Evolutionary conservation across 495 filamentous ascomycete genomes (phyloP).

Genomic region (Melanomma pulvis-pyrius): DNA sequence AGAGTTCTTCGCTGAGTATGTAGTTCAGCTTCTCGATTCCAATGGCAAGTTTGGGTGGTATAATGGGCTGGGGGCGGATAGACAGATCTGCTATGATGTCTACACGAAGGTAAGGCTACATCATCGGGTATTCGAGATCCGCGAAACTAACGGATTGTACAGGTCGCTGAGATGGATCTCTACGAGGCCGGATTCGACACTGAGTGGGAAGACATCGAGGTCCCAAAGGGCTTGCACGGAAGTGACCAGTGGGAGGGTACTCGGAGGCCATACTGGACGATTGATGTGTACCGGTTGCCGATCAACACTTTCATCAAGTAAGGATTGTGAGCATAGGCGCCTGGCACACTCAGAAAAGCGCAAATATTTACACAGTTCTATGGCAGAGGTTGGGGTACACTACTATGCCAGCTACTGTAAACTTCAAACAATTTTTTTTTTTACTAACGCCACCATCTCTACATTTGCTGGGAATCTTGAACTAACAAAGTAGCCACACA

Average conservation of each 20-base stretch:
- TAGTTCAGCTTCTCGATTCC: slow-evolving; percentile 69
- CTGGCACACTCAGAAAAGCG: background rate
- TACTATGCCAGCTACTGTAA: too few species aligned
- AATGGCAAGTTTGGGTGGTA: slow-evolving; percentile 86
- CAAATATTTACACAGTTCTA: too few species aligned
- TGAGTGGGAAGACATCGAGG: slow-evolving; percentile 76
- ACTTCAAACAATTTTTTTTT: too few species aligned
- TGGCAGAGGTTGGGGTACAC: too few species aligned
- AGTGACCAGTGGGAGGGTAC: slow-evolving; percentile 81
- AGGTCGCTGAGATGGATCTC: slow-evolving; percentile 85
- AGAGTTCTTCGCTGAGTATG: slow-evolving; percentile 78
- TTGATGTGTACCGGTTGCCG: slow-evolving; percentile 74
- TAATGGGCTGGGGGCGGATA: slow-evolving; percentile 91
- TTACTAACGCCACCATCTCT: too few species aligned
- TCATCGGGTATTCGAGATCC: background rate
- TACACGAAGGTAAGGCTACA: slow-evolving; percentile 67
- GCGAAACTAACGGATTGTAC: background rate
- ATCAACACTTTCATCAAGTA: slow-evolving; percentile 38
- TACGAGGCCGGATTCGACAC: slow-evolving; percentile 90
- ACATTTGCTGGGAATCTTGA: too few species aligned
- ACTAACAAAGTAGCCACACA: too few species aligned
- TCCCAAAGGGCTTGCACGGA: slow-evolving; percentile 57
- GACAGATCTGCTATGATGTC: slow-evolving; percentile 91
- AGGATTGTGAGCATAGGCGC: background rate
- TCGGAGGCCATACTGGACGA: slow-evolving; percentile 80